These are phyloP conservation scores for Inga oerstediana DNA, from an alignment of 306 rosid species.

Conservation along the genomic window DNA sequence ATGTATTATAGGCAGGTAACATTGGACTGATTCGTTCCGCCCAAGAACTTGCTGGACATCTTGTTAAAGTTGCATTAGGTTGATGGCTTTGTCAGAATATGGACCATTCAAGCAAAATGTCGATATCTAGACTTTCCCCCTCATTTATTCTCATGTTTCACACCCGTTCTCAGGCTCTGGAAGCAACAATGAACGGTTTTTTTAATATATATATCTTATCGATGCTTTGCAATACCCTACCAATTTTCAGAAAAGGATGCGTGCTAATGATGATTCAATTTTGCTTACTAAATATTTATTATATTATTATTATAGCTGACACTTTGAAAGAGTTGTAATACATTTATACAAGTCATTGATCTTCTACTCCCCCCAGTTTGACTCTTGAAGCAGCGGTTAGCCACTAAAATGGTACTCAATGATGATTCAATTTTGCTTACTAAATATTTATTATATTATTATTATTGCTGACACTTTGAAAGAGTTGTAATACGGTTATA, in stretches of 20 bases:
- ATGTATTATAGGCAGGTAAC: slow-evolving; percentile 62
- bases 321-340: neutral
- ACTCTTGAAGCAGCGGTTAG: neutral
- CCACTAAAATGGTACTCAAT: neutral
- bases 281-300: neutral
- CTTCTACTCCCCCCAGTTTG: neutral
- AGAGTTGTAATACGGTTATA: neutral
- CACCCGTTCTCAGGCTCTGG: slow-evolving; percentile 34
- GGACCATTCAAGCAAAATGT: slow-evolving; percentile 60
- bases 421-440: slow-evolving; percentile 33
- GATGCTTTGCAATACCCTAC: slow-evolving; percentile 37
- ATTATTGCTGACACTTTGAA: neutral
- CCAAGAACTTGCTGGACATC: slow-evolving; percentile 55
- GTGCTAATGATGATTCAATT: slow-evolving; percentile 36
- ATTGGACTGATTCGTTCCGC: slow-evolving; percentile 53
- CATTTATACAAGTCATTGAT: neutral
- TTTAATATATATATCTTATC: slow-evolving; percentile 31
- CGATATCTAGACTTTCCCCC: slow-evolving; percentile 37
- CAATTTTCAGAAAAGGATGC: slow-evolving; percentile 37
- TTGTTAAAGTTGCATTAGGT: slow-evolving; percentile 46
- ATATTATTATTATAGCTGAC: neutral
- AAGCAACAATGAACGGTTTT: slow-evolving; percentile 41
- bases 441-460: neutral
- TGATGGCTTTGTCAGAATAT: slow-evolving; percentile 47
- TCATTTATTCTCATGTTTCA: slow-evolving; percentile 20